Base-by-base conservation (phyloP, 169 alveolate species). In the Neospora caninum region DNA sequence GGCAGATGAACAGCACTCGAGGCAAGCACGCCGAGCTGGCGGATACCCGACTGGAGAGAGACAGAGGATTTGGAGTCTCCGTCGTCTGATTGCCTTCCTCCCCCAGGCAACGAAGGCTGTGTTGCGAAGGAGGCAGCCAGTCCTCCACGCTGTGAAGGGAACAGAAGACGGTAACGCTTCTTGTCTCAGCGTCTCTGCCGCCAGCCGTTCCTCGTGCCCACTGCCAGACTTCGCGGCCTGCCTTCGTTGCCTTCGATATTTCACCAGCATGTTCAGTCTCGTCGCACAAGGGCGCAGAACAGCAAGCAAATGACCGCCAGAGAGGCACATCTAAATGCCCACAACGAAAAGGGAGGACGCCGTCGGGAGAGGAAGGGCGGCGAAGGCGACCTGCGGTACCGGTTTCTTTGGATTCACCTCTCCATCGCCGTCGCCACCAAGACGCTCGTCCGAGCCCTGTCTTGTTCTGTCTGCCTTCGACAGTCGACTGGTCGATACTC, bases 111-210 rank as follows among this genome's bases (percentile, higher is more conserved):
- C 34, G 0, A 0, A 29, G 34, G 78, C 0, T 29, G 34, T 29
- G 78, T 20, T 64, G 34, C 29, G 78, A 29, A 18, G 36, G 36
- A 20, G 29, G 78, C 31, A 64, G 34, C 34, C 27, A 78, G 25
- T 78, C 87, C n/a, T 78, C 53, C 87, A 78, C 13, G 31, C n/a
- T 25, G 87, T 78, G 87, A 22, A 78, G 34, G 27, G 87, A 78
- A 34, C 87, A 78, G 45, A 13, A 78, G 16, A 78, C 87, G 31
- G 45, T 25, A 16, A 39, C 43, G 34, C 43, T 22, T 6, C 45
- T 34, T 31, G 27, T 34, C 87, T 9, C 45, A 4, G 29, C 87
- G 45, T 27, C 78, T 64, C 34, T 64, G 34, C 78, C 78, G 29
- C 29, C 20, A 25, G 78, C 4, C 29, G 78, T 10, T 20, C 78